A percentile compares a stretch with the other conserved stretches of the same genome.
phyloP scores from a whole-genome alignment of 352 stramenopile species.

The Aphanomyces euteiches region DNA sequence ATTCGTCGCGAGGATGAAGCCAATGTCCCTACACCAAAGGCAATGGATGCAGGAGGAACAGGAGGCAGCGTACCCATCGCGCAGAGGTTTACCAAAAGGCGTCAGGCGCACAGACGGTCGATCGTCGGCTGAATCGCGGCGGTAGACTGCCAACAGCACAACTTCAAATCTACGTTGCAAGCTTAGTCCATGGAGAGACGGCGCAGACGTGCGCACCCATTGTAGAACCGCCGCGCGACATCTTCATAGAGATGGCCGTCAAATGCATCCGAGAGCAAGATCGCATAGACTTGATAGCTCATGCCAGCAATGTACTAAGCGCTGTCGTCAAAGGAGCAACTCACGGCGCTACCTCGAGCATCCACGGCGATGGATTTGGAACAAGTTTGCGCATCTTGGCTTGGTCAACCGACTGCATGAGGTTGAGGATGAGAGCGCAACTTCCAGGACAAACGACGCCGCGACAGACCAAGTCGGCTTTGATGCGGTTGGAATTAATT shows the following conservation, averaged over 20 bases:
- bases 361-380: conserved; percentile 45
- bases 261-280: conserved; percentile 59
- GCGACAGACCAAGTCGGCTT: conserved; percentile 42
- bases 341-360: conserved; percentile 47
- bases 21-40: conserved; percentile 52
- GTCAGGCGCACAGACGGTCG: conserved; percentile 1
- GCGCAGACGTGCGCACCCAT: conserved; percentile 36
- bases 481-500: conserved; percentile 44
- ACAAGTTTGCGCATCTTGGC: conserved; percentile 41
- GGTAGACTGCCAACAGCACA: conserved; percentile 26
- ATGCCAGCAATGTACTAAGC: conserved; percentile 64
- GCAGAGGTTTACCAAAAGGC: conserved; percentile 36
- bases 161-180: conserved; percentile 18
- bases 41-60: background rate
- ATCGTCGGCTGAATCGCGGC: conserved; percentile 20
- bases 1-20: conserved; percentile 54
- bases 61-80: conserved; percentile 43
- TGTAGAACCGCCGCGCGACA: conserved; percentile 53
- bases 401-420: conserved; percentile 51
- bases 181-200: no score
- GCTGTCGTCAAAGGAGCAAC: no score
- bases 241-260: conserved; percentile 50
- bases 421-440: conserved; percentile 60
- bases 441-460: conserved; percentile 52
- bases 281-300: conserved; percentile 59